Evolutionary conservation across 2,329 filamentous ascomycete genomes (phyloP), one percentile per base, ranked within the genome.

Genomic region (Apiospora marii): DNA sequence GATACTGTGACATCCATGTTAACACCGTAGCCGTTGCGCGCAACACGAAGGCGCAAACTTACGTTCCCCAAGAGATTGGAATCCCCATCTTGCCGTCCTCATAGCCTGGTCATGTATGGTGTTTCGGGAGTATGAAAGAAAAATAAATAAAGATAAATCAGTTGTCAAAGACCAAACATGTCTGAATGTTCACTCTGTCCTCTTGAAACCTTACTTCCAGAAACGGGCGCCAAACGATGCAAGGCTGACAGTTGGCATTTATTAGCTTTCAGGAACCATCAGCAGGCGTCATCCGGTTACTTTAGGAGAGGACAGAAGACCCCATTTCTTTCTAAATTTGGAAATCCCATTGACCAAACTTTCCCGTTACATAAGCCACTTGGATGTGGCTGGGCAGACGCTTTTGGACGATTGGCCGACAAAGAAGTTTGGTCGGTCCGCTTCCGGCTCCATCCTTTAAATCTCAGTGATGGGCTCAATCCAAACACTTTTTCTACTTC

Each of bases 1-100:
- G 78, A 90, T 83, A 70, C 87, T 89, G 75, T 10, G 13, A 27
- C n/a, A 43, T 64, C 37, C n/a, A 41, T 51, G n/a, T 67, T 68
- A 53, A 22, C 7, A 30, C 13, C 6, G 43, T 30, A 34, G 49
- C 34, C 4, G 53, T 49, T 71, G 61, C 8, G 46, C n/a, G n/a
- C 24, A 30, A 48, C 27, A 24, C 46, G 24, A 22, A 27, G 41
- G n/a, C 46, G 46, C 30, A 7, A 30, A 72, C 73, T 71, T 67
- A 74, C 73, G 71, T 74, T 41, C 71, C 72, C 72, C 71, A 74
- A 61, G 72, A 73, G 24, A 72, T 30, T 67, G 70, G 51, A 46
- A 64, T 64, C 30, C 7, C 58, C 58, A 64, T 64, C 34, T 64
- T 64, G 58, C 58, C 34, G 58, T 64, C 58, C 41, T 64, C 58